Conservation (phyloP, 1,284 basidiomycete species). For the Cystobasidiaceae sp. region DNA sequence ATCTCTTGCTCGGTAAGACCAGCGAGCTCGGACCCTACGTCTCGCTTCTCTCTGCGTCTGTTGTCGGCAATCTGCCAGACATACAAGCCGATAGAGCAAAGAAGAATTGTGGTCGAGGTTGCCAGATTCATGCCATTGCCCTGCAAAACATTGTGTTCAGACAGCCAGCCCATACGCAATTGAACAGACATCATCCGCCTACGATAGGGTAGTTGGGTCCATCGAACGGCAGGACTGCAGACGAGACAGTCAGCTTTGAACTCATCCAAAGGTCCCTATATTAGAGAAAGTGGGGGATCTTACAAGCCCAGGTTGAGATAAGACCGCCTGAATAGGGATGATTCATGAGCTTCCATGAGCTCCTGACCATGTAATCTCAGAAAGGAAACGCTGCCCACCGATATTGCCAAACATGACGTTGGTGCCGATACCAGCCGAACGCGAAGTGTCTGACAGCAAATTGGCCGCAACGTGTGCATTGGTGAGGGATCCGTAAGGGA, state of each 20-base stretch:
- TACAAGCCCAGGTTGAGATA: conserved; percentile 41
- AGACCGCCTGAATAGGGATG: conserved; percentile 36
- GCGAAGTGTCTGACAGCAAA: conserved; percentile 42
- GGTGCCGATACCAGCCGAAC: conserved; percentile 41
- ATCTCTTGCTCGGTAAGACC: conserved; percentile 5
- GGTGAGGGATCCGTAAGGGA: conserved; percentile 39
- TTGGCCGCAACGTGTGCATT: conserved; percentile 38
- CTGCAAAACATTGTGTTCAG: background rate
- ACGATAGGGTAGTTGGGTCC: background rate
- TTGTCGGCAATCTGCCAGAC: conserved; percentile 34
- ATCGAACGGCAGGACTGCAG: conserved; percentile 33
- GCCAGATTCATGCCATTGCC: conserved; percentile 37
- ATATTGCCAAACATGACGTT: conserved; percentile 44
- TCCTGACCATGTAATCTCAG: background rate
- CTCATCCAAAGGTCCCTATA: background rate
- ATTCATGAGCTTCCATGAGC: background rate
- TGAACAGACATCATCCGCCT: background rate
- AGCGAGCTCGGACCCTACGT: conserved; percentile 1
- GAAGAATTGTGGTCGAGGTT: conserved; percentile 32
- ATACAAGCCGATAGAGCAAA: conserved; percentile 25
- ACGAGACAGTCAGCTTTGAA: background rate
- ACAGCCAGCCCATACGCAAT: no score
- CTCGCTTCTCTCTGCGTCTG: conserved; percentile 21
- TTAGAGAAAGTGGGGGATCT: background rate
- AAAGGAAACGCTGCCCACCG: background rate